Conservation (phyloP, 768 basidiomycete species). For the Mrakia frigida region DNA sequence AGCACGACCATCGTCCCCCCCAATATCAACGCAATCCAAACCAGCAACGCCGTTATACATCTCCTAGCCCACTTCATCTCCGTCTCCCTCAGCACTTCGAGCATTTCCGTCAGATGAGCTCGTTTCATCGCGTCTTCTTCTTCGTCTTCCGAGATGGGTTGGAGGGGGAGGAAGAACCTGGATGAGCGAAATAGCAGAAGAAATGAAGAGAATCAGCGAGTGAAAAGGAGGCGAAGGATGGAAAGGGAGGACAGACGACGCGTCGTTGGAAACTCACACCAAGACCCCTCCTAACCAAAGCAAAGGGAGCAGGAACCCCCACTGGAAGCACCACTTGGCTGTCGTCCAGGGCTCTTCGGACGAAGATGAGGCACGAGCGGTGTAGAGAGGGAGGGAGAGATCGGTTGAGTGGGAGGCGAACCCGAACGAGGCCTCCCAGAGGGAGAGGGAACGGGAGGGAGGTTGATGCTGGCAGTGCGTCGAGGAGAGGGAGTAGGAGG, state of each 20-base stretch:
- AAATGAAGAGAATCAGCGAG: neutral
- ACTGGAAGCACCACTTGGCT: constrained; percentile 7
- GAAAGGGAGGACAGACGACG: too few relatives aligned
- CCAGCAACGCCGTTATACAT: neutral
- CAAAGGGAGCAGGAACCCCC: neutral
- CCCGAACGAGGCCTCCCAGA: neutral
- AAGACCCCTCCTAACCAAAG: neutral
- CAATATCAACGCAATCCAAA: neutral
- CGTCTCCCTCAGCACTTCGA: neutral
- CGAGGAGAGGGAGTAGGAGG: neutral
- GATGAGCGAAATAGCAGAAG: too few relatives aligned
- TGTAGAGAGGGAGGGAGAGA: constrained; percentile 1
- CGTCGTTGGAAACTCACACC: neutral
- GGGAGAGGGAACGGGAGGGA: neutral
- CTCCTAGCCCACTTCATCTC: constrained; percentile 9
- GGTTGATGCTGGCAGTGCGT: too few relatives aligned
- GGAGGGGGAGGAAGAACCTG: constrained; percentile 7
- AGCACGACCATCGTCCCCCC: constrained; percentile 1
- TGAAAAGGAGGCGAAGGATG: too few relatives aligned
- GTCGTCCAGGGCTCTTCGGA: neutral
- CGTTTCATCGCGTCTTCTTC: neutral
- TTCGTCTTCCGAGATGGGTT: neutral
- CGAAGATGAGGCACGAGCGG: neutral
- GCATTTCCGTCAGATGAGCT: neutral
- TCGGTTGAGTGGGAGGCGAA: neutral